Percentiles rank a stretch among this genome's conserved stretches.
Conservation (phyloP, 2,329 filamentous ascomycete genomes). For the Acarospora socialis region DNA sequence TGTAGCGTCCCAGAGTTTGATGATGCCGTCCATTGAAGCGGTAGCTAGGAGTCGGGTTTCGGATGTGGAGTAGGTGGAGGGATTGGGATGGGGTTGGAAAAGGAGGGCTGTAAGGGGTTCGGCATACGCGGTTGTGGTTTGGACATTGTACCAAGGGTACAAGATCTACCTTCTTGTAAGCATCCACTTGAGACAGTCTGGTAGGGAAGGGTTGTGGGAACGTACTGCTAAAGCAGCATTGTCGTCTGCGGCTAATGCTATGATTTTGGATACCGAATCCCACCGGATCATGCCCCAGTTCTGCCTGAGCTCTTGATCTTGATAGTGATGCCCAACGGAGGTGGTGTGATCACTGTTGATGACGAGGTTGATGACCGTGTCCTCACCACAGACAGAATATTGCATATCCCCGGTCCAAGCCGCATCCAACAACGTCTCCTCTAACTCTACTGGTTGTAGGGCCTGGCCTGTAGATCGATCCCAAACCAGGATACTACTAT, state of each 20-base stretch:
- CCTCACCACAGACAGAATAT: slow-evolving; percentile 27
- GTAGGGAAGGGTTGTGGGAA: too few relatives aligned
- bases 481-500: slow-evolving; percentile 17
- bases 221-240: slow-evolving; percentile 5
- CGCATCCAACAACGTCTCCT: slow-evolving; percentile 26
- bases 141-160: slow-evolving; percentile 3
- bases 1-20: slow-evolving; percentile 30
- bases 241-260: slow-evolving; percentile 11
- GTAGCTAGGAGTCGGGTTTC: slow-evolving; percentile 24
- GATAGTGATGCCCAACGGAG: slow-evolving; percentile 22
- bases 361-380: slow-evolving; percentile 26
- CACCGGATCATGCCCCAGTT: slow-evolving; percentile 11
- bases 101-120: slow-evolving; percentile 16
- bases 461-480: slow-evolving; percentile 10
- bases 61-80: slow-evolving; percentile 17
- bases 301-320: slow-evolving; percentile 1
- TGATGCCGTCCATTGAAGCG: slow-evolving; percentile 30
- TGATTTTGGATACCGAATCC: slow-evolving; percentile 7
- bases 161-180: too few relatives aligned
- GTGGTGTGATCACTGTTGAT: slow-evolving; percentile 23
- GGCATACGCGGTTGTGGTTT: slow-evolving; percentile 8
- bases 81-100: slow-evolving; percentile 12
- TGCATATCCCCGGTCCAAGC: slow-evolving; percentile 26
- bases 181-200: too few relatives aligned
- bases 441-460: slow-evolving; percentile 11